Evolutionary conservation across 768 basidiomycete genomes (phyloP).

Genomic region (Rhizopogon salebrosus): DNA sequence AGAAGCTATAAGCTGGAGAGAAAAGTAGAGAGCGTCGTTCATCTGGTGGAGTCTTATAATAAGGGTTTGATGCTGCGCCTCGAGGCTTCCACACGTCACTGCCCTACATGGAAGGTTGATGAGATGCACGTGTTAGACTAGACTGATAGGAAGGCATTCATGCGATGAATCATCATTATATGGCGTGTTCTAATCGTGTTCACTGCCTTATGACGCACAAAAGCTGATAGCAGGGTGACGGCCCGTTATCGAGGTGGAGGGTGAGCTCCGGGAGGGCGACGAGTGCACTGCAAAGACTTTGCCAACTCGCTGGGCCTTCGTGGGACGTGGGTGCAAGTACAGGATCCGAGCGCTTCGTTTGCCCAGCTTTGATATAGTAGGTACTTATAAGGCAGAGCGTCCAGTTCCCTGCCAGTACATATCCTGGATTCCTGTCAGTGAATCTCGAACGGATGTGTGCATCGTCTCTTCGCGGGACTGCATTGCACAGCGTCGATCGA

Average conservation of each 20-base stretch:
- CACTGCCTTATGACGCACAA: constrained; percentile 1
- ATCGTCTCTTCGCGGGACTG: too few relatives aligned
- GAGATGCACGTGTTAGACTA: constrained; percentile 19
- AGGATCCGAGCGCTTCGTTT: not conserved
- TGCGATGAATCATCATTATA: not conserved
- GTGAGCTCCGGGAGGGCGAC: not conserved
- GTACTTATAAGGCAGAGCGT: too few relatives aligned
- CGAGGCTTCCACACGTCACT: constrained; percentile 24
- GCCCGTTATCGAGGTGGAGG: constrained; percentile 1
- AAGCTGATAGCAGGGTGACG: not conserved
- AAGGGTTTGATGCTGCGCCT: constrained; percentile 23
- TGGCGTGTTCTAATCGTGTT: not conserved
- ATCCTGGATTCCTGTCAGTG: too few relatives aligned
- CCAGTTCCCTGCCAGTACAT: too few relatives aligned
- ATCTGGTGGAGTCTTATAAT: constrained; percentile 28
- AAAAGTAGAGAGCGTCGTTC: constrained; percentile 6
- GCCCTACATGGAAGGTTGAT: constrained; percentile 7
- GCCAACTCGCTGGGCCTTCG: not conserved
- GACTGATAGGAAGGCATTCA: not conserved
- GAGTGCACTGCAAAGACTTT: not conserved
- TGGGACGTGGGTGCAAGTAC: not conserved
- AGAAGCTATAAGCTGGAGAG: constrained; percentile 12
- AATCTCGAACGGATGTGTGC: too few relatives aligned
- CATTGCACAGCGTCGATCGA: too few relatives aligned
- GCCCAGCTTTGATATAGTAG: not conserved